A percentile compares a stretch with the other conserved stretches of the same genome.
Conservation (phyloP, 2,329 filamentous ascomycete genomes). For the Hypoxylon sp. region DNA sequence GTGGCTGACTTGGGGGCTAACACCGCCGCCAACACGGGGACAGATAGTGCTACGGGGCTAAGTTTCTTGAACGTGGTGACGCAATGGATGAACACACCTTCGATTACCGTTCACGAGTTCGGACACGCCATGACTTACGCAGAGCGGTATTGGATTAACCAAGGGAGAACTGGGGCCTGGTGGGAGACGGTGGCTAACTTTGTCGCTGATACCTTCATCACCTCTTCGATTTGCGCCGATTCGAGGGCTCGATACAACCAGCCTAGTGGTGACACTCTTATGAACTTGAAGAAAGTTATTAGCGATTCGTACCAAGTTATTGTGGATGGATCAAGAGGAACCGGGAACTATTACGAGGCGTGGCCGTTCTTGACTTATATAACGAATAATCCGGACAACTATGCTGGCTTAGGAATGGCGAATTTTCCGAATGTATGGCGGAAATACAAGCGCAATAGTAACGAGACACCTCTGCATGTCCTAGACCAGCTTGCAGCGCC, state of each 20-base stretch:
- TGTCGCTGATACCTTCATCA: slow-evolving; percentile 65
- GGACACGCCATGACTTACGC: slow-evolving; percentile 65
- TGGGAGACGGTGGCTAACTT: slow-evolving; percentile 68
- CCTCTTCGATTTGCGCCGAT: slow-evolving; percentile 60
- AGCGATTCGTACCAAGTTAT: slow-evolving; percentile 64
- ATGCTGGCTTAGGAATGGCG: slow-evolving; percentile 58
- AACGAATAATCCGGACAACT: slow-evolving; percentile 64
- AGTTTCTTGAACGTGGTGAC: slow-evolving; percentile 62
- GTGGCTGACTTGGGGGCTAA: slow-evolving; percentile 55
- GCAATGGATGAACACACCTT: slow-evolving; percentile 57
- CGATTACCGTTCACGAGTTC: slow-evolving; percentile 65
- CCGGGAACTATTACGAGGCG: slow-evolving; percentile 67
- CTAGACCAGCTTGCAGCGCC: slow-evolving; percentile 59
- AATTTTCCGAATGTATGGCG: slow-evolving; percentile 61
- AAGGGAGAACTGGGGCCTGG: slow-evolving; percentile 64
- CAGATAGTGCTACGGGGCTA: slow-evolving; percentile 58
- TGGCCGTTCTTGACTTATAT: slow-evolving; percentile 67
- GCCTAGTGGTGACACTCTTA: slow-evolving; percentile 56
- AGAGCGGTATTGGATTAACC: slow-evolving; percentile 62
- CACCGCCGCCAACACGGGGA: slow-evolving; percentile 62
- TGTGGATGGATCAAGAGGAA: slow-evolving; percentile 60
- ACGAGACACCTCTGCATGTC: slow-evolving; percentile 66
- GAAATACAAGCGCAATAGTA: slow-evolving; percentile 61
- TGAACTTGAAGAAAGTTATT: slow-evolving; percentile 63
- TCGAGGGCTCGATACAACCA: slow-evolving; percentile 58